phyloP scores from a whole-genome alignment of 352 stramenopile species.

The Globisporangium spiculum region DNA sequence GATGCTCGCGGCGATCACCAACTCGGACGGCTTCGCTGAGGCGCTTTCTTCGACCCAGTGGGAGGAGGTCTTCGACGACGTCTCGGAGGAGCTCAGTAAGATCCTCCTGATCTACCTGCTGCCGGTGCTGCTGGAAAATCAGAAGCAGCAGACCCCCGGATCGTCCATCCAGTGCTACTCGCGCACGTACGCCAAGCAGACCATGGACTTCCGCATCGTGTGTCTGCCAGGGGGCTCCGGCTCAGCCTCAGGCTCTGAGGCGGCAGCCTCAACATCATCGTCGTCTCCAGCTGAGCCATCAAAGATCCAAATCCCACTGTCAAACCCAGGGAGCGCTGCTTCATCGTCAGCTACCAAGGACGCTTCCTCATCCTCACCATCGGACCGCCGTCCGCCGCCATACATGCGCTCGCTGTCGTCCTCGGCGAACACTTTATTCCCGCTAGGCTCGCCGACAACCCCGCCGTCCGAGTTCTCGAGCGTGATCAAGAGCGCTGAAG shows the following conservation, averaged over 20 bases:
- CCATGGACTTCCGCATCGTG: slow-evolving; percentile 60
- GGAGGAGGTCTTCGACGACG: slow-evolving; percentile 47
- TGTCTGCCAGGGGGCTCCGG: slow-evolving; percentile 10
- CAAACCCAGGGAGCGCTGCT: neutral
- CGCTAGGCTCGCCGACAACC: neutral
- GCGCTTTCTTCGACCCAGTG: slow-evolving; percentile 12
- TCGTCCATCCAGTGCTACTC: slow-evolving; percentile 45
- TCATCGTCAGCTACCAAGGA: neutral
- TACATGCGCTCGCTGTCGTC: slow-evolving; percentile 19
- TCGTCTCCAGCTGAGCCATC: neutral
- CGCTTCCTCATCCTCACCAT: neutral
- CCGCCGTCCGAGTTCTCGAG: slow-evolving; percentile 10
- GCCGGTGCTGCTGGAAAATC: slow-evolving; percentile 40
- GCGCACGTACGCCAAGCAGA: slow-evolving; percentile 55
- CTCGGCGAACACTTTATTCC: slow-evolving; percentile 9
- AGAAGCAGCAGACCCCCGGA: slow-evolving; percentile 19
- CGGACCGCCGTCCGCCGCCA: slow-evolving; percentile 7
- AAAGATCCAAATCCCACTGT: neutral
- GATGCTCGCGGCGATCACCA: slow-evolving; percentile 31
- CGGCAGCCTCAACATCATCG: neutral
- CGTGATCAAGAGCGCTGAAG: slow-evolving; percentile 10
- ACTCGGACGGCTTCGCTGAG: slow-evolving; percentile 17
- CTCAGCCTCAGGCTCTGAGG: neutral
- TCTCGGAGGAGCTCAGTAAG: slow-evolving; percentile 51
- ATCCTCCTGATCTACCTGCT: slow-evolving; percentile 58